Base-by-base conservation (phyloP, 1,284 basidiomycete species). In the Naganishia cerealis region DNA sequence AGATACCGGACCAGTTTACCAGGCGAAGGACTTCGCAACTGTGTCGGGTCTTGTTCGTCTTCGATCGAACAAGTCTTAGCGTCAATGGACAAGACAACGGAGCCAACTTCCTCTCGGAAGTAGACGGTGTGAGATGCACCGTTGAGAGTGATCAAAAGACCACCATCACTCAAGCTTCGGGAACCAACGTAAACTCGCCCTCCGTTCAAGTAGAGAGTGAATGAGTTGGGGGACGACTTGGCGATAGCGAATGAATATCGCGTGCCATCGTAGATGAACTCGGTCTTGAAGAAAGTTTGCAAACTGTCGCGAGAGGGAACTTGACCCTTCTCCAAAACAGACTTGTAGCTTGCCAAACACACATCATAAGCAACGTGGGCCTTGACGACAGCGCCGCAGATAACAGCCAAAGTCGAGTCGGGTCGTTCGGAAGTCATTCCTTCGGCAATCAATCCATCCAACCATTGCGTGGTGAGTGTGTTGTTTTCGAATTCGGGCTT, bases 21-120 rank as follows among this genome's bases (percentile, higher is more conserved):
- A 29, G 96, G 96, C 81, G 90, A 93, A 13, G 96, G 96, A 76
- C 91, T 94, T 75, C 95, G 86, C 67, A 99, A 85, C 81, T 99
- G 95, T 18, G 96, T 99, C 7, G 96, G 96, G 79, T 99, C 96
- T 75, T 97, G 97, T 86, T 99, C 96, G 82, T 99, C 94, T 82
- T 98, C 96, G 74, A 99, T 95, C 81, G 97, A 85, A 81, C 94
- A 96, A 36, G 96, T 99, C 85, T 97, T 96, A 71, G 92, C 87
- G 80, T 97, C 94, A 72, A 99, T 87, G 87, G 95, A 95, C 72
- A 99, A 80, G 67, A 96, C 87, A 75, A 94, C 84, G 15, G 93
- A 91, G 68, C 93, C 95, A 68, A 98, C 95, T 83, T 99, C 96
- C 81, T 98, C 96, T 70, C 93, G 87, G 92, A 92, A 99, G 83